phyloP scores from a whole-genome alignment of 2,329 filamentous ascomycete genomes.

The Aspergillus sp. region DNA sequence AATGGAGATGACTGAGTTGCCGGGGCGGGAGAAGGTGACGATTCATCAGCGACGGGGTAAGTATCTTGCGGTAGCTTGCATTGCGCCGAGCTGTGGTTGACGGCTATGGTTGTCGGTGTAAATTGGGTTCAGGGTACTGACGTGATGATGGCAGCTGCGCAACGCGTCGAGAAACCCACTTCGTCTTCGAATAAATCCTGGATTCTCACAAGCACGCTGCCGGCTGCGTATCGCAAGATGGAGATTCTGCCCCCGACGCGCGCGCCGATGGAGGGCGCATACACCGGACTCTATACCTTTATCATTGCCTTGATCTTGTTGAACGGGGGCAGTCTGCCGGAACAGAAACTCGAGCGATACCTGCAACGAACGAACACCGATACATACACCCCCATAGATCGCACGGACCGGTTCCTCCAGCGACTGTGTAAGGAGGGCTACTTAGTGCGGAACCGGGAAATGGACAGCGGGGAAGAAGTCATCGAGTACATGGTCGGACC shows the following conservation, averaged over 20 bases:
- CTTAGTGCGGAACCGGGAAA: constrained; percentile 71
- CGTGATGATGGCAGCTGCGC: constrained; percentile 46
- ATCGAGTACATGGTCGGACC: constrained; percentile 83
- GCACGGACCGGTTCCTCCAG: constrained; percentile 72
- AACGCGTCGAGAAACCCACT: constrained; percentile 38
- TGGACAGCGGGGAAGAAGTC: constrained; percentile 67
- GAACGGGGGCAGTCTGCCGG: constrained; percentile 68
- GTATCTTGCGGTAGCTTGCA: constrained; percentile 17
- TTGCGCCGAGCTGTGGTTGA: not conserved
- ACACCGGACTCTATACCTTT: constrained; percentile 77
- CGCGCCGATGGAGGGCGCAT: constrained; percentile 72
- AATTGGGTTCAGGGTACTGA: too few relatives aligned
- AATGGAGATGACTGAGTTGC: constrained; percentile 88
- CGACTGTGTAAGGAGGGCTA: constrained; percentile 81
- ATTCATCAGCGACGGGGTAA: constrained; percentile 74
- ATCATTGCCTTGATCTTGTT: constrained; percentile 76
- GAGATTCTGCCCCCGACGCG: constrained; percentile 67
- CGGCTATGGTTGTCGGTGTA: not conserved
- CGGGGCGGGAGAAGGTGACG: constrained; percentile 75
- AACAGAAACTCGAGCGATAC: constrained; percentile 75
- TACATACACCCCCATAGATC: constrained; percentile 70
- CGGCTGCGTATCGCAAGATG: constrained; percentile 63
- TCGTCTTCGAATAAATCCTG: constrained; percentile 65
- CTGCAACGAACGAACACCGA: constrained; percentile 74
- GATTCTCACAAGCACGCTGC: constrained; percentile 73